Evolutionary conservation across 1,139 yeast species (phyloP).

Genomic region (Yueomyces sp.): DNA sequence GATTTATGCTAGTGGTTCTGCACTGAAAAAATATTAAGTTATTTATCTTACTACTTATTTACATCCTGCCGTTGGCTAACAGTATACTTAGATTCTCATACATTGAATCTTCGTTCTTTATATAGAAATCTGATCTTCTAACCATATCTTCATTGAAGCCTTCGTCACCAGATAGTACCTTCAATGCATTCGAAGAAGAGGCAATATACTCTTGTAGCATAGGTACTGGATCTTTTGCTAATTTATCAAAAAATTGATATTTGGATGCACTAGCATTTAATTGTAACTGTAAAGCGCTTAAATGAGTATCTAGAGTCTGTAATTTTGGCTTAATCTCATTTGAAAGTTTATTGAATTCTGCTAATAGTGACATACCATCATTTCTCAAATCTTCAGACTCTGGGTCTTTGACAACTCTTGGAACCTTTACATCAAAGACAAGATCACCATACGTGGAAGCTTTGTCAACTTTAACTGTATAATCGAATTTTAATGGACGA

Average conservation of each 20-base stretch:
- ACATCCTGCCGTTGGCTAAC: constrained; percentile 33
- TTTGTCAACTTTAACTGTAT: constrained; percentile 60
- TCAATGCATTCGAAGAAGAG: constrained; percentile 63
- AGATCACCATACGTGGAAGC: constrained; percentile 74
- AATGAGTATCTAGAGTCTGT: constrained; percentile 15
- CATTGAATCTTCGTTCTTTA: constrained; percentile 50
- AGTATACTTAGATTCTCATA: constrained; percentile 67
- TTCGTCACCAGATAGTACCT: constrained; percentile 71
- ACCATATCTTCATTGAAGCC: constrained; percentile 86
- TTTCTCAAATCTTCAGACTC: constrained; percentile 22
- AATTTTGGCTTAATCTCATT: constrained; percentile 33
- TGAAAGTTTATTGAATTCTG: constrained; percentile 38
- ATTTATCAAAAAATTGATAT: constrained; percentile 59
- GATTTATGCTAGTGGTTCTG: background rate
- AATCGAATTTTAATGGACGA: constrained; percentile 66
- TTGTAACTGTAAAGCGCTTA: constrained; percentile 18
- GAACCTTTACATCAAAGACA: constrained; percentile 60
- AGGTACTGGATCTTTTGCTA: constrained; percentile 64
- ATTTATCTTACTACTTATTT: constrained; percentile 2
- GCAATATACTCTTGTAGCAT: constrained; percentile 65
- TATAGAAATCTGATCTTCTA: constrained; percentile 70
- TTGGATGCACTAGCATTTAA: constrained; percentile 53
- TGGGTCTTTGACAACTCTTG: constrained; percentile 5
- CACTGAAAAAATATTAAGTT: background rate
- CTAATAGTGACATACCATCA: constrained; percentile 30